A percentile compares a stretch with the other conserved stretches of the same genome.
phyloP scores from a whole-genome alignment of 1,284 basidiomycete species.

The Caloboletus inedulis region DNA sequence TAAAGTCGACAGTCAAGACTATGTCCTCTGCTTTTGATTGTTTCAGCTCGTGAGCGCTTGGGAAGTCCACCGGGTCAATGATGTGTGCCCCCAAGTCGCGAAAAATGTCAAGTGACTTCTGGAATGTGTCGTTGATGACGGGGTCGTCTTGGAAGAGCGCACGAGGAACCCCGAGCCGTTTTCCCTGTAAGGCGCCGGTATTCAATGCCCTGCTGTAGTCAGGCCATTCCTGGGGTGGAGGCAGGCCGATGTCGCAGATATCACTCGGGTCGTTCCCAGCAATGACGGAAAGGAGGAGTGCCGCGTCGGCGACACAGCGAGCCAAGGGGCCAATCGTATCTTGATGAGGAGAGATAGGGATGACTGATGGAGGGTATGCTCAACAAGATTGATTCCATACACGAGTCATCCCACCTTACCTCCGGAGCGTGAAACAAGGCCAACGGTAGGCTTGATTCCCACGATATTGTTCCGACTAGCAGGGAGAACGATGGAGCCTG shows the following conservation, averaged over 20 bases:
- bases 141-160: slow-evolving; percentile 17
- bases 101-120: slow-evolving; percentile 39
- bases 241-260: slow-evolving; percentile 39
- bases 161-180: slow-evolving; percentile 43
- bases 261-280: slow-evolving; percentile 45
- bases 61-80: slow-evolving; percentile 44
- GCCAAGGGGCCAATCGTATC: slow-evolving; percentile 49
- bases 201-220: slow-evolving; percentile 41
- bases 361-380: slow-evolving; percentile 33
- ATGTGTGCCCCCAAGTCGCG: slow-evolving; percentile 39
- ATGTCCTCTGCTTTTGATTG: slow-evolving; percentile 35
- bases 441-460: slow-evolving; percentile 36
- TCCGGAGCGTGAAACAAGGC: slow-evolving; percentile 49
- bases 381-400: not conserved
- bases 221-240: slow-evolving; percentile 40
- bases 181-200: slow-evolving; percentile 36
- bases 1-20: slow-evolving; percentile 42
- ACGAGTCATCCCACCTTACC: slow-evolving; percentile 31
- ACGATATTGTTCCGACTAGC: slow-evolving; percentile 45
- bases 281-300: slow-evolving; percentile 42
- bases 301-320: slow-evolving; percentile 46
- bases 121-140: slow-evolving; percentile 30
- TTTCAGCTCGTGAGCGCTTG: slow-evolving; percentile 35
- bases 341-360: slow-evolving; percentile 49
- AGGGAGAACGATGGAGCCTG: slow-evolving; percentile 46